A percentile compares a stretch with the other conserved stretches of the same genome.
Evolutionary conservation across 305 asterid species (phyloP).

Genomic region (Plantago rigida): DNA sequence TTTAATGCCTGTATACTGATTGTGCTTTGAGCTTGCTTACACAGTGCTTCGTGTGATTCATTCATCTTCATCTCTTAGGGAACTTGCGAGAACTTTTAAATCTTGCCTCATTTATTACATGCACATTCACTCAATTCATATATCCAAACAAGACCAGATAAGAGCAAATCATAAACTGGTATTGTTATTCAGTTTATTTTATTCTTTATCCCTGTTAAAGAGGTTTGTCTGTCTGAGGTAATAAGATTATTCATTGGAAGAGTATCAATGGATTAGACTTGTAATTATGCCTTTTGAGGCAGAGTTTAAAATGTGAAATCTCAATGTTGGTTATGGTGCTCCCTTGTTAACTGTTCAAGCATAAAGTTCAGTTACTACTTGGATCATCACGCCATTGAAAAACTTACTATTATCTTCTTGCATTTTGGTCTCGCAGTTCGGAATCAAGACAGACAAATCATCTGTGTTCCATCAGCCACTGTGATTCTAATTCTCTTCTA

Average conservation of each 20-base stretch:
- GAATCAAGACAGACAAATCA: constrained; percentile 85
- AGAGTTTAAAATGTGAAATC: not conserved
- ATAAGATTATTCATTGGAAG: not conserved
- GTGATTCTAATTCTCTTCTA: constrained; percentile 80
- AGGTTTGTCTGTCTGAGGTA: not conserved
- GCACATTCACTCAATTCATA: too few species aligned
- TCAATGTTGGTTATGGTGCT: not conserved
- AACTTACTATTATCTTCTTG: constrained; percentile 23
- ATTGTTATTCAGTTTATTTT: constrained; percentile 8
- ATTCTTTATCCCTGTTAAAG: not conserved
- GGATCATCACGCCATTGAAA: constrained; percentile 1
- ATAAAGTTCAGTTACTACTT: not conserved
- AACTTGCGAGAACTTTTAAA: constrained; percentile 1
- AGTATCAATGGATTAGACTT: too few species aligned
- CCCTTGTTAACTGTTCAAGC: constrained; percentile 5
- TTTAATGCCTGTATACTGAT: not conserved
- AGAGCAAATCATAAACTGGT: not conserved
- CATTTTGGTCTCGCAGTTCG: constrained; percentile 49
- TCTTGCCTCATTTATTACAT: not conserved
- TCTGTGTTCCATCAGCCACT: constrained; percentile 89
- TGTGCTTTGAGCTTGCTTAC: not conserved
- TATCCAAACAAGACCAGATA: not conserved
- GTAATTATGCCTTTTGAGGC: too few species aligned
- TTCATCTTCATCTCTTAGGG: not conserved
- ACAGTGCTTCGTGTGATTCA: too few species aligned